Evolutionary conservation across 2,329 filamentous ascomycete species (phyloP).

Genomic region (Parafenestella ontariensis): DNA sequence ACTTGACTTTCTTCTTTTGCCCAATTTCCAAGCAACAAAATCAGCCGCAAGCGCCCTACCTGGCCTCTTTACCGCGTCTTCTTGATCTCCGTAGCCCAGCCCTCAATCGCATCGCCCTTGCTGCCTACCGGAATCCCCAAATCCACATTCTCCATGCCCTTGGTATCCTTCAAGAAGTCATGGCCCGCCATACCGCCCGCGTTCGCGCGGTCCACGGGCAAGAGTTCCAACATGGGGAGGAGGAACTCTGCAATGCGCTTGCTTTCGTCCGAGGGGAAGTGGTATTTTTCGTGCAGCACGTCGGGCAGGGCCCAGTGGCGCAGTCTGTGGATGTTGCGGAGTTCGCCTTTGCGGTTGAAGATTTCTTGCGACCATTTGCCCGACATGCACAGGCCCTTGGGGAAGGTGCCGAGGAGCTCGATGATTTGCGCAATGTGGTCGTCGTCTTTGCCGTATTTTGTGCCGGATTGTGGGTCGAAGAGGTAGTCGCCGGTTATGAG

Average conservation of each 20-base stretch:
- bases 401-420: slow-evolving; percentile 91
- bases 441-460: slow-evolving; percentile 99
- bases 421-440: slow-evolving; percentile 99
- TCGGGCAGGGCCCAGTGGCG: slow-evolving; percentile 95
- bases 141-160: slow-evolving; percentile 83
- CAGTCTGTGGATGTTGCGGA: slow-evolving; percentile 95
- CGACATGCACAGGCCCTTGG: slow-evolving; percentile 86
- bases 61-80: slow-evolving; percentile 61
- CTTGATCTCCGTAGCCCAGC: slow-evolving; percentile 84
- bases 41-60: too few relatives aligned
- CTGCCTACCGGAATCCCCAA: slow-evolving; percentile 80
- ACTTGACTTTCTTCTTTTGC: too few relatives aligned
- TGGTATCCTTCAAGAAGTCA: slow-evolving; percentile 80
- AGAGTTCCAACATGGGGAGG: slow-evolving; percentile 86
- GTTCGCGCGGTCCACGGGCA: slow-evolving; percentile 89
- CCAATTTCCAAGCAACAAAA: too few relatives aligned
- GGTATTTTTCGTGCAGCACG: slow-evolving; percentile 94
- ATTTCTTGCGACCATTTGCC: slow-evolving; percentile 99
- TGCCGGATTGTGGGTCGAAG: slow-evolving; percentile 97
- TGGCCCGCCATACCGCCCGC: slow-evolving; percentile 94
- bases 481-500: slow-evolving; percentile 98
- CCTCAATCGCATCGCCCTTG: slow-evolving; percentile 89
- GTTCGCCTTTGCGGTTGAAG: slow-evolving; percentile 95
- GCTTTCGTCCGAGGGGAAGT: slow-evolving; percentile 84
- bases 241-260: slow-evolving; percentile 83